Evolutionary conservation across 108 stramenopile species (phyloP), one percentile per base, ranked within the genome.

Genomic region (Stephanodiscus minutulus): DNA sequence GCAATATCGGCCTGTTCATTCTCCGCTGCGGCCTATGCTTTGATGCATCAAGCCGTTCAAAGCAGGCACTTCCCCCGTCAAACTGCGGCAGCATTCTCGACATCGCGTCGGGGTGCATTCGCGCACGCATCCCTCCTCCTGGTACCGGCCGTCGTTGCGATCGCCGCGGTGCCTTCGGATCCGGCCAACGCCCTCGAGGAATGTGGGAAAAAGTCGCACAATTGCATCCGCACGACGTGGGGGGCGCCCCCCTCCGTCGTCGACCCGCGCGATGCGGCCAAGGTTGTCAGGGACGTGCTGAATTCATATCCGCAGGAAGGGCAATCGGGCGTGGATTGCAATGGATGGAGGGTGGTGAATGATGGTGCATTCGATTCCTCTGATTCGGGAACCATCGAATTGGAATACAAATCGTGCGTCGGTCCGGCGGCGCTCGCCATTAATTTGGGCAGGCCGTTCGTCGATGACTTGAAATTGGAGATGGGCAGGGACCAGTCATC

Each of bases 341-440:
- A 64, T 46, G 75, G 75, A 48, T 76, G 75, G 75, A 44, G 8
- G 7, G 59, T 76, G 17, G 48, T 55, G 13, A 63, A 70, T 12
- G 75, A 76, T 43, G 15, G 27, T 1, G 22, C 65, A 9, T 63
- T 61, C 22, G 56, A 57, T 25, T 33, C 31, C 5, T 21, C 66
- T 21, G 69, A 47, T 29, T 17, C 54, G 15, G 35, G 33, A 3
- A 69, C 46, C 20, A 68, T 72, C 13, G 35, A 28, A 33, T 31
- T 77, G 21, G 76, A 77, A 52, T 77, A 53, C 44, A 68, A 72
- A 59, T 77, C 76, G 44, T 77, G 76, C 20, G 57, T 77, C 17
- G 76, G 76, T 44, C 76, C 70, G 12, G 76, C 70, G 56, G 76
- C 70, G 6, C 29, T 77, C 21, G 52, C 70, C 8, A 72, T 77